Base-by-base conservation (phyloP, 2,329 filamentous ascomycete species). In the Fusarium veterinarium region DNA sequence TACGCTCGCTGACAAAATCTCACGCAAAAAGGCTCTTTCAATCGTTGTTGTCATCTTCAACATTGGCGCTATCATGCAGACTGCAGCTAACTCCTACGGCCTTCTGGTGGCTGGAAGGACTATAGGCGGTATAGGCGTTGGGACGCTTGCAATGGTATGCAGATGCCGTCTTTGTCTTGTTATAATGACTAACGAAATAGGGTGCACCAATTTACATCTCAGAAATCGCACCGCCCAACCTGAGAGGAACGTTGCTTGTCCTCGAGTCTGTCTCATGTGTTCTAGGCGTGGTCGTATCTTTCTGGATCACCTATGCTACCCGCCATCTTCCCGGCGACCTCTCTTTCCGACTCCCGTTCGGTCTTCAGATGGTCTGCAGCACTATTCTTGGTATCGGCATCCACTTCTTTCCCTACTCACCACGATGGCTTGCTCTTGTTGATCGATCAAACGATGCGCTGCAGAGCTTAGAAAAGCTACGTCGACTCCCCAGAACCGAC, bases 281-380 rank as follows among this genome's bases (percentile, higher is more conserved):
- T 6, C 25, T 86, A 7, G 85, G 86, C 3, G 83, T 84, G 5
- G 80, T 83, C 11, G 80, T 87, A 17, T 84, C 86, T 3, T 89
- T 84, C 73, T 89, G 86, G 84, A 86, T 87, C 41, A 86, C 85
- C 0, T 90, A 88, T 62, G 87, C 83, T 1, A 88, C 86, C 1
- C 78, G 81, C 10, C 80, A 81, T 52, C 81, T 85, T 40, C 82
- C 83, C 1, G 79, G 80, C 6, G 82, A 83, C 2, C 80, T 84
- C 45, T 77, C 85, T 16, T 71, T 86, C 19, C 17, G 85, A 81
- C 1, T 79, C 81, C 16, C 85, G 83, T 41, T 86, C 76, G 20
- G 64, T 83, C 6, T 66, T 13, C 63, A 66, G 1, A 66, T 66
- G 62, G 59, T 65, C 13, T 64, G 62, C 20, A 48, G 40, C 17